Percentiles rank a stretch among this genome's conserved stretches.
Evolutionary conservation across 208 protist species (phyloP).

Genomic region (Angomonas deanei): DNA sequence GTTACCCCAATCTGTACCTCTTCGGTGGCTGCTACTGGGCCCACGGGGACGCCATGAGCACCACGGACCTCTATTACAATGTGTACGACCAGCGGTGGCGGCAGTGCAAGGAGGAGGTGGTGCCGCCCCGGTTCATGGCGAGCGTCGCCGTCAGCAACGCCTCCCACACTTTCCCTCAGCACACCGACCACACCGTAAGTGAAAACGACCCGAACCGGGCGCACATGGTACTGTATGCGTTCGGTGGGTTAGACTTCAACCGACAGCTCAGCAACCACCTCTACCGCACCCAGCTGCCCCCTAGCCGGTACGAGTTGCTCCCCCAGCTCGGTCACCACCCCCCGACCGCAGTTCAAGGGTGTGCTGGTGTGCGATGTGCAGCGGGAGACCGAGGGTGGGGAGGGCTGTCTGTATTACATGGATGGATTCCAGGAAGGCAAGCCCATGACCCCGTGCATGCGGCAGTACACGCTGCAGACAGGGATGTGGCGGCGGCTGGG

Average conservation of each 20-base stretch:
- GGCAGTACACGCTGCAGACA: slow-evolving; percentile 31
- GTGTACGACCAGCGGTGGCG: slow-evolving; percentile 22
- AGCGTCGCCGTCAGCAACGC: slow-evolving; percentile 28
- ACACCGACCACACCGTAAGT: not conserved
- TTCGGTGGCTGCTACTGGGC: slow-evolving; percentile 58
- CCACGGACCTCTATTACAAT: slow-evolving; percentile 36
- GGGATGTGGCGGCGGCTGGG: slow-evolving; percentile 39
- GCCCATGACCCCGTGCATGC: slow-evolving; percentile 32
- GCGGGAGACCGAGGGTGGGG: slow-evolving; percentile 12
- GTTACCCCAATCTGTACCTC: slow-evolving; percentile 30
- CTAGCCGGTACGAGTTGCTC: slow-evolving; percentile 26
- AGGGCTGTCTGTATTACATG: slow-evolving; percentile 43
- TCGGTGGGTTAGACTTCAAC: slow-evolving; percentile 42
- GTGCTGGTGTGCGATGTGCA: slow-evolving; percentile 38
- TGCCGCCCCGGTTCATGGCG: slow-evolving; percentile 44
- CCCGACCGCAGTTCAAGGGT: slow-evolving; percentile 47
- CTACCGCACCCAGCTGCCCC: slow-evolving; percentile 34
- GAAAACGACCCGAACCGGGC: not conserved
- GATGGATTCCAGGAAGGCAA: slow-evolving; percentile 42
- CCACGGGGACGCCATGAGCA: slow-evolving; percentile 35
- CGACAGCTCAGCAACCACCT: slow-evolving; percentile 30
- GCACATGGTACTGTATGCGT: slow-evolving; percentile 27
- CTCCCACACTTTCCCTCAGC: not conserved
- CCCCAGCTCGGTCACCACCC: slow-evolving; percentile 38
- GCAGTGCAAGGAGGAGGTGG: slow-evolving; percentile 20